These are phyloP conservation scores for Boeremia exigua DNA, from an alignment of 2,329 filamentous ascomycete genomes.

Conservation along the genomic window DNA sequence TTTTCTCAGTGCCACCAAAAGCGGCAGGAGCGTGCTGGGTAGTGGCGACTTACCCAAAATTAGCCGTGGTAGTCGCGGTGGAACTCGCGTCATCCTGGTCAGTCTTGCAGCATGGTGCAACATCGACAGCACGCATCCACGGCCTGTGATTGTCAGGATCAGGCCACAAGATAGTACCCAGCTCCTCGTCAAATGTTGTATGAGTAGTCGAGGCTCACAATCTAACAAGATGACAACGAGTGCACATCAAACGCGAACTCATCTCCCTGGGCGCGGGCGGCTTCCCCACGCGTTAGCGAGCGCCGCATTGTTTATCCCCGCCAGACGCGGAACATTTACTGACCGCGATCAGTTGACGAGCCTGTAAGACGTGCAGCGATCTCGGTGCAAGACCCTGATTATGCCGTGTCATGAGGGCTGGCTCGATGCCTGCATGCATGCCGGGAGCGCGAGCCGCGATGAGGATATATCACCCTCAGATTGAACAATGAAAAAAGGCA, in stretches of 20 bases:
- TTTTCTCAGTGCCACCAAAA: constrained; percentile 16
- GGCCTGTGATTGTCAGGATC: constrained; percentile 16
- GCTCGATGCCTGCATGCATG: constrained; percentile 15
- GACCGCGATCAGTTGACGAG: constrained; percentile 12
- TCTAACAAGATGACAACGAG: constrained; percentile 29
- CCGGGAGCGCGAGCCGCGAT: constrained; percentile 11
- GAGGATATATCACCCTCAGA: constrained; percentile 12
- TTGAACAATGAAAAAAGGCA: constrained; percentile 3
- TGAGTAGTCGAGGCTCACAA: constrained; percentile 5
- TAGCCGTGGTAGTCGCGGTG: constrained; percentile 23
- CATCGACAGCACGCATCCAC: constrained; percentile 19
- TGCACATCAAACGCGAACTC: constrained; percentile 31
- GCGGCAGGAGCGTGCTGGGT: constrained; percentile 22
- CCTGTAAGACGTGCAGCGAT: constrained; percentile 18
- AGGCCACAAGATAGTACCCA: constrained; percentile 3
- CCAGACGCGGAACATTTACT: constrained; percentile 17
- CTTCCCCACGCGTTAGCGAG: constrained; percentile 34
- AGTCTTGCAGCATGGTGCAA: constrained; percentile 23
- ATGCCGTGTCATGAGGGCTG: constrained; percentile 15
- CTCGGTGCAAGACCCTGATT: constrained; percentile 18
- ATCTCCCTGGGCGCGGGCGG: constrained; percentile 25
- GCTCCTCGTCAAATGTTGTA: neutral
- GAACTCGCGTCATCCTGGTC: constrained; percentile 26
- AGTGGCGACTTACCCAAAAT: constrained; percentile 25
- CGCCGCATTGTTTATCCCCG: constrained; percentile 17